Conservation (phyloP, 106 monocot genomes). For the Apostasia shenzhenica region DNA sequence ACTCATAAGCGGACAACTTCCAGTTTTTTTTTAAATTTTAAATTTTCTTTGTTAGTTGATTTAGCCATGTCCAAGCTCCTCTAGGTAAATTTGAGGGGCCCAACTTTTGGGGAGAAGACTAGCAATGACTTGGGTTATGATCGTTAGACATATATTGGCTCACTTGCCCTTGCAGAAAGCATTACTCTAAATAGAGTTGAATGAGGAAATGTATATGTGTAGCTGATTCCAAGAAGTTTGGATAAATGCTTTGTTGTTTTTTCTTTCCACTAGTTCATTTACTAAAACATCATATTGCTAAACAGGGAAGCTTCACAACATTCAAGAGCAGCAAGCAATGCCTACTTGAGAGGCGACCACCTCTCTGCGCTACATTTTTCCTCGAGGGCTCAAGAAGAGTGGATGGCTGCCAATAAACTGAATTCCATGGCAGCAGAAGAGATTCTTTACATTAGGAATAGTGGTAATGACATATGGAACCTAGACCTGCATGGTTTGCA, state of each 20-base stretch:
- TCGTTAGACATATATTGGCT: no score
- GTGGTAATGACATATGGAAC: constrained; percentile 67
- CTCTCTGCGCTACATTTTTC: constrained; percentile 56
- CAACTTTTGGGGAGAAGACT: no score
- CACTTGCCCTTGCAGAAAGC: no score
- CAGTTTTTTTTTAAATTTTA: no score
- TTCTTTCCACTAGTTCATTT: constrained; percentile 1
- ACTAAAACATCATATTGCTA: background rate
- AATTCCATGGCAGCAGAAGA: constrained; percentile 62
- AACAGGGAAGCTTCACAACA: constrained; percentile 70
- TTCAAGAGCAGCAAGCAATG: constrained; percentile 76
- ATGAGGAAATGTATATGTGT: no score
- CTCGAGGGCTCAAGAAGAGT: constrained; percentile 44
- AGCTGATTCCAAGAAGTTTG: no score
- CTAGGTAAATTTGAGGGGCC: no score
- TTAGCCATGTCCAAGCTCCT: no score
- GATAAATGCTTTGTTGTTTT: background rate
- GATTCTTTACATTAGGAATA: constrained; percentile 68
- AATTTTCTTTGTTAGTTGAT: no score
- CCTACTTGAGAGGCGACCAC: constrained; percentile 76
- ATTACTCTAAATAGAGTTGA: no score
- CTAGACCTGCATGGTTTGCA: constrained; percentile 94
- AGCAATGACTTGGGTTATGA: no score
- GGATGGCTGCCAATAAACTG: constrained; percentile 57
- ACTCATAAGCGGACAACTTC: no score